These are phyloP conservation scores for Boletus vermiculosoides DNA, from an alignment of 768 basidiomycete genomes.

Conservation along the genomic window DNA sequence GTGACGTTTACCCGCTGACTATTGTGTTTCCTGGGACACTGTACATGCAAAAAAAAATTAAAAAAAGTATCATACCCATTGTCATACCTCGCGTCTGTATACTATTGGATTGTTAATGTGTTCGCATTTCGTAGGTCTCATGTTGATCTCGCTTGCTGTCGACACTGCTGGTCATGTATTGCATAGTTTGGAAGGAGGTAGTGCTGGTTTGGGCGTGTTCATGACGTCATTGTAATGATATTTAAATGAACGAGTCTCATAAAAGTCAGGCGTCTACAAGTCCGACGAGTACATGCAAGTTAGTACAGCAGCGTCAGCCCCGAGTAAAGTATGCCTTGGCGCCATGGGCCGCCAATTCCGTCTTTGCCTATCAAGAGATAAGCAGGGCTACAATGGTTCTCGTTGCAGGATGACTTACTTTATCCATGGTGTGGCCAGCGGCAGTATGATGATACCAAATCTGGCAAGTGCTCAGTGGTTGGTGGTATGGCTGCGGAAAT, in stretches of 20 bases:
- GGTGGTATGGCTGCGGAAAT: constrained; percentile 12
- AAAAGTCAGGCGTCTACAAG: background rate
- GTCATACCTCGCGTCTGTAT: constrained; percentile 15
- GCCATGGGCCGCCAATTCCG: constrained; percentile 79
- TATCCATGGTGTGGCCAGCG: constrained; percentile 85
- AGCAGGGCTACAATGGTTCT: background rate
- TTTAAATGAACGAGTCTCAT: constrained; percentile 7
- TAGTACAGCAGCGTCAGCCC: constrained; percentile 44
- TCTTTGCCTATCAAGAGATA: constrained; percentile 59
- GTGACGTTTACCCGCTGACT: constrained; percentile 1
- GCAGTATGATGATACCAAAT: constrained; percentile 77
- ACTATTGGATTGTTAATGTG: constrained; percentile 74
- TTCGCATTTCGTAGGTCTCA: constrained; percentile 61
- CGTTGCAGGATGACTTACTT: constrained; percentile 45
- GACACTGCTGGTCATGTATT: constrained; percentile 6
- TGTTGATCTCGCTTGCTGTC: constrained; percentile 4
- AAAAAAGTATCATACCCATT: constrained; percentile 31
- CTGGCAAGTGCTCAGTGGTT: constrained; percentile 35
- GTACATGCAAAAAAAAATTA: constrained; percentile 8
- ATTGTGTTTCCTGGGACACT: constrained; percentile 20
- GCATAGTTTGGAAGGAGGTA: background rate
- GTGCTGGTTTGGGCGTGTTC: background rate
- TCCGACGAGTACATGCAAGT: constrained; percentile 22
- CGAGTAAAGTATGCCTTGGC: constrained; percentile 87
- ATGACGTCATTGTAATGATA: constrained; percentile 15